Evolutionary conservation across 192 early-diverging fungal genomes (phyloP), one percentile per base, ranked within the genome.

Genomic region (Ramicandelaber brevisporus): DNA sequence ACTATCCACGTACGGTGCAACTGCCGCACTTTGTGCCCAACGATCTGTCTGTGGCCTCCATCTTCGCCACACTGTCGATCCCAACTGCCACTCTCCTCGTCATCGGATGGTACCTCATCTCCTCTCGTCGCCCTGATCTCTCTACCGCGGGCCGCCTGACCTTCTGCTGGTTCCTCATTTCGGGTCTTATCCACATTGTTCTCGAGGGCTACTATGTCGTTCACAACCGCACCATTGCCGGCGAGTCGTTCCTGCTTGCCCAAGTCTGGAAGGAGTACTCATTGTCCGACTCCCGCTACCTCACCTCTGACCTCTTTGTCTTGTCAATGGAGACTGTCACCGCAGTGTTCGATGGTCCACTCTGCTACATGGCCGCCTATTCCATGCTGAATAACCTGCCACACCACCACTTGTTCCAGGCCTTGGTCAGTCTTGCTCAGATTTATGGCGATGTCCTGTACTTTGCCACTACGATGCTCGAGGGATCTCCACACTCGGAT

Each of bases 211-310:
- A 86, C 50, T 88, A 75, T 54, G 58, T 71, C 15, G 61, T 49
- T 29, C 65, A 73, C 53, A 61, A 75, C 40, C 23, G 34, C 6
- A 59, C 58, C 1, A 53, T 95, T 28, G 70, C 72, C 0, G 68
- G 62, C 4, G 64, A 74, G 50, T 43, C 58, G 29, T 46, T 36
- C 14, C 34, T 80, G 3, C 26, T 85, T 20, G 77, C 61, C 4
- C 63, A 85, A 22, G 34, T 82, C 33, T 95, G 80, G 79, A 84
- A 83, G 57, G 84, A 95, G 50, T 95, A 95, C 52, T 43, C 80
- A 1, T 54, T 68, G 34, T 63, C 66, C 20, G 88, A 95, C 48
- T 87, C 82, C 12, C 53, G 84, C 20, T 95, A 95, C 46, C 52
- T 89, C 60, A 59, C 61, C 15, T 60, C 57, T 26, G 88, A 95